Base-by-base conservation (phyloP, 1,139 yeast species). In the Diutina mesorugosa region DNA sequence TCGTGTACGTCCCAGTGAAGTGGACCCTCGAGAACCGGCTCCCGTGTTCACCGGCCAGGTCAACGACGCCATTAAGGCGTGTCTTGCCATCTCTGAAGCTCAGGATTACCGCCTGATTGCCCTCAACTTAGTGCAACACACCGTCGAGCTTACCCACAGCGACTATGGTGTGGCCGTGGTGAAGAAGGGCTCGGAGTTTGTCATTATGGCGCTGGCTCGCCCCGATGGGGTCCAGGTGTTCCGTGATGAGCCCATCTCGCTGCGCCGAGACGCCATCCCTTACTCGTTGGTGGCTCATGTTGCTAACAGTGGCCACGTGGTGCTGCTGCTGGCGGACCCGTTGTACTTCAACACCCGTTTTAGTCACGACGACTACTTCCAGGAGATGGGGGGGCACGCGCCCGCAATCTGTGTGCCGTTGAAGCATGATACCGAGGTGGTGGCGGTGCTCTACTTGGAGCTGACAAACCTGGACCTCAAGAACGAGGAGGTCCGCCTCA, bases 381-480 rank as follows among this genome's bases (percentile, higher is more conserved):
- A 67, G 29, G 70, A 73, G 54, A 64, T 67, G 6, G 69, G 73
- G 45, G 67, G 68, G 46, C 41, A 35, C 6, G 41, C 14, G 3
- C 69, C 77, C 1, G 72, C 74, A 50, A 61, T 78, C 6, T 78
- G 84, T 64, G 62, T 79, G 56, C 84, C 84, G 1, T 71, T 80
- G 57, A 32, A 29, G n/a, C 18, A 18, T 30, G 41, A 50, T 4
- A 28, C 7, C 10, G 53, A 32, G 9, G 71, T 72, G 1, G 67
- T 74, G 56, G 85, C 84, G 7, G 81, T 77, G 0, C 60, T 80
- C 29, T 80, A 80, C 61, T 65, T 80, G 54, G 84, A 80, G 60
- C 71, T 69, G 12, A 9, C 26, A 10, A 21, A 18, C 14, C 26
- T 8, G n/a, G 47, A 45, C 9, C 14, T 35, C 6, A 4, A 18